Percentiles rank a stretch among this genome's conserved stretches.
Conservation (phyloP, 2,329 filamentous ascomycete species). For the Cladosporium velox region DNA sequence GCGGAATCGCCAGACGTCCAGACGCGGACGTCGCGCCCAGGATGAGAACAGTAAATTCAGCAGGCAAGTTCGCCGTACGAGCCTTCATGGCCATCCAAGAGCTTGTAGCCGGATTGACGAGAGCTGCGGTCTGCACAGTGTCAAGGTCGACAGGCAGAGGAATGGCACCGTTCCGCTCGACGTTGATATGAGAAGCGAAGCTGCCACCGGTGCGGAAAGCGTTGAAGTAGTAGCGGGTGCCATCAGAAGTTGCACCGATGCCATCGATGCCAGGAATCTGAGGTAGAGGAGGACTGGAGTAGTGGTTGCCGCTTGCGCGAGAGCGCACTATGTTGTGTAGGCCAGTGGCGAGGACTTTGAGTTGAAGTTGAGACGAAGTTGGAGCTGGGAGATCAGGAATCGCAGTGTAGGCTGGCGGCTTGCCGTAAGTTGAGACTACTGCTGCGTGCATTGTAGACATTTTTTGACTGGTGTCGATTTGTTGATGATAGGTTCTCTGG, state of each 20-base stretch:
- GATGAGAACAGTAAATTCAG: slow-evolving; percentile 53
- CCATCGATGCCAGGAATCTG: slow-evolving; percentile 58
- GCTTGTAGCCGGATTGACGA: slow-evolving; percentile 58
- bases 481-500: neutral
- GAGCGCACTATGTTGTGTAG: slow-evolving; percentile 57
- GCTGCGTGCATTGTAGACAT: slow-evolving; percentile 41
- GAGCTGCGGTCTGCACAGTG: slow-evolving; percentile 53
- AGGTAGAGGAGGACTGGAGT: slow-evolving; percentile 52
- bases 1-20: slow-evolving; percentile 53
- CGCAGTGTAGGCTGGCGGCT: slow-evolving; percentile 36
- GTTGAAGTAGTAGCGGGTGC: slow-evolving; percentile 54
- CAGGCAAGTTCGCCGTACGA: slow-evolving; percentile 44
- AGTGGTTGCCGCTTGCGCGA: slow-evolving; percentile 58
- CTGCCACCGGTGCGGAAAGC: slow-evolving; percentile 46
- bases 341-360: slow-evolving; percentile 56
- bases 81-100: slow-evolving; percentile 60
- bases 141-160: slow-evolving; percentile 51
- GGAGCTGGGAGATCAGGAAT: slow-evolving; percentile 41
- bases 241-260: slow-evolving; percentile 49
- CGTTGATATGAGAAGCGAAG: slow-evolving; percentile 53
- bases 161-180: slow-evolving; percentile 39
- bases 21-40: slow-evolving; percentile 57
- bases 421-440: slow-evolving; percentile 45
- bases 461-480: neutral
- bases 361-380: slow-evolving; percentile 44